phyloP scores from a whole-genome alignment of 768 basidiomycete species.

The Paxillus rubicundulus region DNA sequence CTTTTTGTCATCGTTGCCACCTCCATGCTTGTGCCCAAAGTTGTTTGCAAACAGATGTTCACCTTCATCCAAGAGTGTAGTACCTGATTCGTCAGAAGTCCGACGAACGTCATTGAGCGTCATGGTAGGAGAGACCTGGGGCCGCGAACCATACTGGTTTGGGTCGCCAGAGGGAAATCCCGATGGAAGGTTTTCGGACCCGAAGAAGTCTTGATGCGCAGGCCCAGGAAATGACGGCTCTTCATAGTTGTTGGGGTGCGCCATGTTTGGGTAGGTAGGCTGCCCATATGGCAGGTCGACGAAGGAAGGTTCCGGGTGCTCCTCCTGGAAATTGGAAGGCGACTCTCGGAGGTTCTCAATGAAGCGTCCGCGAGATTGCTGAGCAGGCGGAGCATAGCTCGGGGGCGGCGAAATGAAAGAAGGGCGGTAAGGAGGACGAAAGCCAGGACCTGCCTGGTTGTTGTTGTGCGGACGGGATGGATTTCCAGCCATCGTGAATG shows the following conservation, averaged over 20 bases:
- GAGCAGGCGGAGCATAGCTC: neutral
- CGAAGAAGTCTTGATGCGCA: neutral
- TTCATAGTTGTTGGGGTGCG: slow-evolving; percentile 10
- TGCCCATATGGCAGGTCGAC: neutral
- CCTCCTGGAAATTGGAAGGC: neutral
- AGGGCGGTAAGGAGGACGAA: neutral
- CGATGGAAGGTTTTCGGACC: neutral
- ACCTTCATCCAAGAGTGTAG: slow-evolving; percentile 35
- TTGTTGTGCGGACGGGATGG: slow-evolving; percentile 6
- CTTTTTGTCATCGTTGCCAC: slow-evolving; percentile 34
- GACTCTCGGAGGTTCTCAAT: neutral
- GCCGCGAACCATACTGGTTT: neutral
- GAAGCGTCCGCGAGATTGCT: neutral
- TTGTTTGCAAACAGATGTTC: slow-evolving; percentile 15
- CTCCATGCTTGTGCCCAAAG: slow-evolving; percentile 9
- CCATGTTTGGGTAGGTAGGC: slow-evolving; percentile 2
- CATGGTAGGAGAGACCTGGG: neutral
- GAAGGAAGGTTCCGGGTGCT: neutral
- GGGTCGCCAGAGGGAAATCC: neutral
- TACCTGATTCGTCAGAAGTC: slow-evolving; percentile 37
- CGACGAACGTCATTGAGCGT: slow-evolving; percentile 20
- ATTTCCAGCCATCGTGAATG: slow-evolving; percentile 17
- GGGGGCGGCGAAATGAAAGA: neutral
- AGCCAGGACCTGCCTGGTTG: slow-evolving; percentile 24
- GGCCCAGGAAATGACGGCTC: slow-evolving; percentile 5